phyloP scores from a whole-genome alignment of 345 rosid species.

The Alliaria petiolata region DNA sequence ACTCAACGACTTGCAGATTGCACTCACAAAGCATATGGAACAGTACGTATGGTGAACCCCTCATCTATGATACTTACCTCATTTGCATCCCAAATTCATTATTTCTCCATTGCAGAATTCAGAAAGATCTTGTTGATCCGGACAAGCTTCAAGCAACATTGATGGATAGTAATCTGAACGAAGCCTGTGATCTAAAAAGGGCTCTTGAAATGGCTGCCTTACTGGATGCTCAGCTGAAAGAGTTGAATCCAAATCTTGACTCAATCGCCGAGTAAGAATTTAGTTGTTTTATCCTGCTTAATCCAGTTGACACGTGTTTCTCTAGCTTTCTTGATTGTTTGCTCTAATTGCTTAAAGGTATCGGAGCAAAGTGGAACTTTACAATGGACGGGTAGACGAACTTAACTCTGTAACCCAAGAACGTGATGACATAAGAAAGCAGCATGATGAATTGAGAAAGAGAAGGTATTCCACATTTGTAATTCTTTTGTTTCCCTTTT shows the following conservation, averaged over 20 bases:
- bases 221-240: constrained; percentile 87
- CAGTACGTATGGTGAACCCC: constrained; percentile 55
- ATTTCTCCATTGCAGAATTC: constrained; percentile 58
- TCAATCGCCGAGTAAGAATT: constrained; percentile 81
- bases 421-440: constrained; percentile 85
- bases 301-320: not conserved
- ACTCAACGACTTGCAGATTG: constrained; percentile 71
- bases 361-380: constrained; percentile 63
- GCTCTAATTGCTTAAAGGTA: constrained; percentile 44
- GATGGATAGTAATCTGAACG: constrained; percentile 47
- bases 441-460: constrained; percentile 83
- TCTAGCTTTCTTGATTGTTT: constrained; percentile 1
- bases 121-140: constrained; percentile 82
- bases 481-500: not conserved
- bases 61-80: constrained; percentile 14
- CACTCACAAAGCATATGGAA: constrained; percentile 69
- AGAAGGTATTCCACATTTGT: constrained; percentile 49
- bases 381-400: constrained; percentile 77
- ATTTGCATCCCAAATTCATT: constrained; percentile 14
- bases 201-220: constrained; percentile 76
- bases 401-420: constrained; percentile 70
- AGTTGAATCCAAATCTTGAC: constrained; percentile 95
- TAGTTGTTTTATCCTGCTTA: not conserved
- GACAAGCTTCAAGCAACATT: constrained; percentile 84
- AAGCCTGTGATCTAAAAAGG: constrained; percentile 62